These are phyloP conservation scores for Phialophora macrospora DNA, from an alignment of 2,329 filamentous ascomycete genomes.

Conservation along the genomic window DNA sequence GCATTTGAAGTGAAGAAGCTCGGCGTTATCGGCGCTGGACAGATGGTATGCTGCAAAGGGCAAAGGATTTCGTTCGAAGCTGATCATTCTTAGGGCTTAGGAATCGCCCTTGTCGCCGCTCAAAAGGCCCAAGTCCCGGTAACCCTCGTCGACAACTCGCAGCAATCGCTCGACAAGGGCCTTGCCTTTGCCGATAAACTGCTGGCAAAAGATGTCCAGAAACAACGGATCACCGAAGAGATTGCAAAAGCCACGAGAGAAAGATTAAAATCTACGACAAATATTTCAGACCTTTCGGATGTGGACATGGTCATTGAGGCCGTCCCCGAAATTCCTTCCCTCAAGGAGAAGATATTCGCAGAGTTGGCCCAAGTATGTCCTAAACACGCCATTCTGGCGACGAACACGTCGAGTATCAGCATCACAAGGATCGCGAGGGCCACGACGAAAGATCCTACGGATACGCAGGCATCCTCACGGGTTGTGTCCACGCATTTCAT, in stretches of 20 bases:
- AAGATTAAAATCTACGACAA: slow-evolving; percentile 71
- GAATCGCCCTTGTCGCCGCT: slow-evolving; percentile 92
- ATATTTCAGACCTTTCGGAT: slow-evolving; percentile 75
- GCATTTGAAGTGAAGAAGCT: slow-evolving; percentile 79
- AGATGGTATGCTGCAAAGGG: slow-evolving; percentile 73
- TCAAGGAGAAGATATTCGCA: slow-evolving; percentile 88
- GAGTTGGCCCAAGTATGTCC: slow-evolving; percentile 81
- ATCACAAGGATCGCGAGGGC: slow-evolving; percentile 90
- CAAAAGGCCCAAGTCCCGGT: slow-evolving; percentile 83
- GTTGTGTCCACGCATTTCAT: slow-evolving; percentile 98
- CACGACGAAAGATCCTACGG: slow-evolving; percentile 78
- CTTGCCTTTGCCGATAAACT: slow-evolving; percentile 95
- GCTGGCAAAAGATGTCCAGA: slow-evolving; percentile 87
- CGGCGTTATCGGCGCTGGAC: slow-evolving; percentile 90
- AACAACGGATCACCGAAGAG: slow-evolving; percentile 80
- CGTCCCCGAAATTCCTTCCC: slow-evolving; percentile 84
- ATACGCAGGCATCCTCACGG: slow-evolving; percentile 79
- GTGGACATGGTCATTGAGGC: slow-evolving; percentile 98
- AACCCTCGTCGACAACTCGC: slow-evolving; percentile 80
- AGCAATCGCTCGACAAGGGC: slow-evolving; percentile 85
- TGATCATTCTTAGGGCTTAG: slow-evolving; percentile 70
- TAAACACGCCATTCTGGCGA: slow-evolving; percentile 85
- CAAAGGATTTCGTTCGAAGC: background rate
- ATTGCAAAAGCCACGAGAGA: slow-evolving; percentile 75
- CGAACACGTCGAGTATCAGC: slow-evolving; percentile 98